Conservation (phyloP, 1,284 basidiomycete species). For the Farysia itapuensis region DNA sequence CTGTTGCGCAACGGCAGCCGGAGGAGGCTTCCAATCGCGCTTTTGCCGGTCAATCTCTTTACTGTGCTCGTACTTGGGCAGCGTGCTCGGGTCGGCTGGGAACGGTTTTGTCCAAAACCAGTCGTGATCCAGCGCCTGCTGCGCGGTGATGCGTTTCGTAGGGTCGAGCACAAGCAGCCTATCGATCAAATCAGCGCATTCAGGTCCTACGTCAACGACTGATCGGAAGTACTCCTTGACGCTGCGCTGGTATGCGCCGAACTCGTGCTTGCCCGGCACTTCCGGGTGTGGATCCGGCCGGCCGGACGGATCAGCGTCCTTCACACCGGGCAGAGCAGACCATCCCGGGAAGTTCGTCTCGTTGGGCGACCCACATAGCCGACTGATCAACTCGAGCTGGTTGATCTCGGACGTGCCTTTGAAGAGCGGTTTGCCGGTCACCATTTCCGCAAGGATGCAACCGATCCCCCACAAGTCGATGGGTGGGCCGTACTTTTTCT, state of each 20-base stretch:
- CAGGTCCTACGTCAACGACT: constrained; percentile 33
- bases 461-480: constrained; percentile 99
- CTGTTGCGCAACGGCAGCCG: constrained; percentile 1
- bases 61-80: constrained; percentile 56
- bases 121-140: constrained; percentile 51
- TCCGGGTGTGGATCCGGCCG: constrained; percentile 44
- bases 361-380: constrained; percentile 82
- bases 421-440: constrained; percentile 80
- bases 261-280: constrained; percentile 42
- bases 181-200: constrained; percentile 55
- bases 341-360: constrained; percentile 76
- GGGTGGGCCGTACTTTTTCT: constrained; percentile 82
- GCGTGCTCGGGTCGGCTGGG: constrained; percentile 48
- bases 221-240: constrained; percentile 41
- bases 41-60: constrained; percentile 54
- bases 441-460: constrained; percentile 96
- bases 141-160: constrained; percentile 48
- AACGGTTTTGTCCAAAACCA: constrained; percentile 57
- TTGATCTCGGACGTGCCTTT: constrained; percentile 84
- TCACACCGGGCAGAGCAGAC: constrained; percentile 63
- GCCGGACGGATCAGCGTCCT: constrained; percentile 52
- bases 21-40: constrained; percentile 31
- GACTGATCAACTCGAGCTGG: constrained; percentile 86
- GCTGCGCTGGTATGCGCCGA: constrained; percentile 36
- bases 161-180: constrained; percentile 54